phyloP scores from a whole-genome alignment of 129 eudicot species.

The Calendula officinalis region DNA sequence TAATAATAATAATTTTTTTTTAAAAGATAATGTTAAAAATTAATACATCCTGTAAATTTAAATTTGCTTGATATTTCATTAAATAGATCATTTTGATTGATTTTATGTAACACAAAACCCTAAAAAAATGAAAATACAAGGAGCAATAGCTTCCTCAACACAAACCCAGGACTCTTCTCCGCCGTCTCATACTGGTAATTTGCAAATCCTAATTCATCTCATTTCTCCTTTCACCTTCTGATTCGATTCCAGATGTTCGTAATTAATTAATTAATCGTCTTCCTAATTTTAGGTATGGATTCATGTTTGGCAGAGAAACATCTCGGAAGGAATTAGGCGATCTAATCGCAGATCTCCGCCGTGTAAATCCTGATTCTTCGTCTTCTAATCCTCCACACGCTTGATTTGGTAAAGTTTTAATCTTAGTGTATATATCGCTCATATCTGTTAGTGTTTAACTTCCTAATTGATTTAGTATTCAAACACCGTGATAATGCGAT shows the following conservation, averaged over 20 bases:
- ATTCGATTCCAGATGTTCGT: background rate
- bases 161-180: constrained; percentile 77
- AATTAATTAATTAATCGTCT: background rate
- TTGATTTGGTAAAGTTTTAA: constrained; percentile 39
- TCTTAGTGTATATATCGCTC: background rate
- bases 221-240: background rate
- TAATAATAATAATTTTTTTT: too few relatives aligned
- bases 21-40: too few relatives aligned
- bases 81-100: too few relatives aligned
- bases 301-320: constrained; percentile 93
- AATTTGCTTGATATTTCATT: too few relatives aligned
- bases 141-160: background rate
- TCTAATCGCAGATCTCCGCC: constrained; percentile 71
- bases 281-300: constrained; percentile 62
- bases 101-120: too few relatives aligned
- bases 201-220: background rate
- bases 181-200: constrained; percentile 75
- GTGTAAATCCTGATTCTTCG: constrained; percentile 40
- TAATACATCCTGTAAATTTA: too few relatives aligned
- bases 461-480: background rate
- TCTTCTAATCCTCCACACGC: constrained; percentile 42
- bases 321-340: constrained; percentile 77
- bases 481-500: background rate
- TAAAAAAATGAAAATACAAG: too few relatives aligned
- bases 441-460: background rate